Evolutionary conservation across 2,329 filamentous ascomycete genomes (phyloP).

Genomic region (Sclerotinia spermophila): DNA sequence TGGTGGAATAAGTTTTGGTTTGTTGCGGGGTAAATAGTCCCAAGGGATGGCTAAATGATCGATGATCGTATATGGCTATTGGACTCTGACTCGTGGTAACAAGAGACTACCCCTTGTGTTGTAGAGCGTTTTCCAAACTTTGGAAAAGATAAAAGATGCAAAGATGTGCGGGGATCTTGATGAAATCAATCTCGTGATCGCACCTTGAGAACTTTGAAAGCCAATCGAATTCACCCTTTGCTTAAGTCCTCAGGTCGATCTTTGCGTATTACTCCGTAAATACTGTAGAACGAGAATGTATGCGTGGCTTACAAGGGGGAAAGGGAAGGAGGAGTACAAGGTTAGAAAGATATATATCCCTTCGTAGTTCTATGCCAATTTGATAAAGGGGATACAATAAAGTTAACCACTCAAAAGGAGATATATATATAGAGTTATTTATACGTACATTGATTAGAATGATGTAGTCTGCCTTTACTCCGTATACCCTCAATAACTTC

Average conservation of each 20-base stretch:
- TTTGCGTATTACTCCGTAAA: slow-evolving; percentile 7
- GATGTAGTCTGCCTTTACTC: neutral
- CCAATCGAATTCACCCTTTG: slow-evolving; percentile 3
- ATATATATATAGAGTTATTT: neutral
- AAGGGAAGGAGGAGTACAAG: neutral
- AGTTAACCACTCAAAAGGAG: neutral
- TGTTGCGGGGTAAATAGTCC: slow-evolving; percentile 28
- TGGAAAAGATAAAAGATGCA: neutral
- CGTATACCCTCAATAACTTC: neutral
- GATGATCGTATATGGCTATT: slow-evolving; percentile 12
- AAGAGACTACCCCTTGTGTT: slow-evolving; percentile 1
- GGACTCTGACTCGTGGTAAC: slow-evolving; percentile 27
- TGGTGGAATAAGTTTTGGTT: slow-evolving; percentile 16
- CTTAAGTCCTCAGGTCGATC: slow-evolving; percentile 4
- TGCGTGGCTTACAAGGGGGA: neutral
- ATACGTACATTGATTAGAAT: neutral
- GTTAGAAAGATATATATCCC: neutral
- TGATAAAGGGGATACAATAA: neutral
- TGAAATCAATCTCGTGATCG: slow-evolving; percentile 16
- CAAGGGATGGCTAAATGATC: slow-evolving; percentile 16
- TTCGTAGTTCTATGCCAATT: neutral
- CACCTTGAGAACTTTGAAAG: neutral
- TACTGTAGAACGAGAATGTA: neutral
- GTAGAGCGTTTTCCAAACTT: neutral
- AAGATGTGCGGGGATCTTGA: slow-evolving; percentile 10